Base-by-base conservation (phyloP, 352 stramenopile genomes). In the Plasmopara viticola region DNA sequence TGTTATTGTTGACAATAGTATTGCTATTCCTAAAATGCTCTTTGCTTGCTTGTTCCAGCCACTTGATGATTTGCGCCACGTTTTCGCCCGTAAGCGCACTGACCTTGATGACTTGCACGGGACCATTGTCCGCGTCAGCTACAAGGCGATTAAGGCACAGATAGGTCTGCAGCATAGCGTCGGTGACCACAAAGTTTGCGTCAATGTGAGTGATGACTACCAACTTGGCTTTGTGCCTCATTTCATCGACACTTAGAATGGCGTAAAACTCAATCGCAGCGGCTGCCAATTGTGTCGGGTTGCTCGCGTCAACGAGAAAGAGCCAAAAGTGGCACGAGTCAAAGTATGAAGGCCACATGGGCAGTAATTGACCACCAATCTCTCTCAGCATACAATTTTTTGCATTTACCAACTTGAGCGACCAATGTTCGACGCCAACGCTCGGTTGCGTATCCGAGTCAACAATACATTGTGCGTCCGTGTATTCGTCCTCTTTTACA, bases 301-400 rank as follows among this genome's bases (percentile, higher is more conserved):
- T 82, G 38, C 72, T 78, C 18, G 81, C 54, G 51, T 87, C 76
- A n/a, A 90, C 40, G 15, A 90, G 56, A 55, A 71, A 90, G 41
- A 90, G 58, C 74, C 74, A 87, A 52, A 84, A 80, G 20, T 90
- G 76, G 42, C 72, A 83, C 20, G 48, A 65, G 9, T 66, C 63
- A 53, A 78, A 90, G 53, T 87, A 90, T 43, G 72, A 66, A 30
- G 74, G 70, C 79, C 77, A 90, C 72, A 86, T 87, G 8, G 77
- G 66, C 53, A 87, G 55, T 57, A 90, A 46, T 56, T 85, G 77
- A 8, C 60, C 77, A 25, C 80, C 80, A 15, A 88, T 64, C 40
- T 90, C 77, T 51, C 76, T 74, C 20, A 90, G 34, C n/a, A 62
- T 69, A 20, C 65, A 77, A 4, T 41, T 48, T 20, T 59, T 66